Evolutionary conservation across 2,329 filamentous ascomycete genomes (phyloP).

Genomic region (Torrubiellomyces zombiae): DNA sequence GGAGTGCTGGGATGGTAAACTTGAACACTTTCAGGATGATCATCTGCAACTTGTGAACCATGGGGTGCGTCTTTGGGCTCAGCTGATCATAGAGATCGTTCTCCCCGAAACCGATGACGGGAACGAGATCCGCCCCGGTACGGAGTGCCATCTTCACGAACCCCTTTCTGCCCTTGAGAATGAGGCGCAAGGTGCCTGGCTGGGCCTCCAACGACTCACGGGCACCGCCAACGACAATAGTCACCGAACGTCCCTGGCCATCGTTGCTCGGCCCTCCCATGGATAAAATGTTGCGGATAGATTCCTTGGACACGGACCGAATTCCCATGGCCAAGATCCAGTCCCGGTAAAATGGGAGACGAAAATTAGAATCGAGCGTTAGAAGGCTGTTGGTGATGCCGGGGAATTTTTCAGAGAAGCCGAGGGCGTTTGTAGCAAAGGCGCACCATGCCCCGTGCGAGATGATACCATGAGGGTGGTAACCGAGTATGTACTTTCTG

Average conservation of each 20-base stretch:
- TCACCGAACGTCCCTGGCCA: slow-evolving; percentile 89
- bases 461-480: slow-evolving; percentile 95
- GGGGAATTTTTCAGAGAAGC: slow-evolving; percentile 75
- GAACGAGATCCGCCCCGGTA: slow-evolving; percentile 85
- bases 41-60: slow-evolving; percentile 68
- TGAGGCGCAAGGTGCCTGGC: slow-evolving; percentile 58
- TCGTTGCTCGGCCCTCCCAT: slow-evolving; percentile 61
- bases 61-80: slow-evolving; percentile 56
- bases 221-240: slow-evolving; percentile 87
- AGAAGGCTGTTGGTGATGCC: slow-evolving; percentile 88
- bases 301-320: slow-evolving; percentile 77
- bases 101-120: slow-evolving; percentile 83
- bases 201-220: slow-evolving; percentile 81
- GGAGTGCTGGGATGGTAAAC: slow-evolving; percentile 82
- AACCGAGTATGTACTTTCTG: slow-evolving; percentile 90
- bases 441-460: slow-evolving; percentile 88
- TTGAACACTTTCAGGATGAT: slow-evolving; percentile 72
- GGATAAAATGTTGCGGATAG: slow-evolving; percentile 73
- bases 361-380: slow-evolving; percentile 92
- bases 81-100: slow-evolving; percentile 93
- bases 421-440: slow-evolving; percentile 78
- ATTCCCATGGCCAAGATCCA: slow-evolving; percentile 84
- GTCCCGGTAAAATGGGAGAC: slow-evolving; percentile 83
- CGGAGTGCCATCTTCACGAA: slow-evolving; percentile 89
- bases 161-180: slow-evolving; percentile 72